phyloP scores from a whole-genome alignment of 83 land plant species.

The Isoetes engelmannii region DNA sequence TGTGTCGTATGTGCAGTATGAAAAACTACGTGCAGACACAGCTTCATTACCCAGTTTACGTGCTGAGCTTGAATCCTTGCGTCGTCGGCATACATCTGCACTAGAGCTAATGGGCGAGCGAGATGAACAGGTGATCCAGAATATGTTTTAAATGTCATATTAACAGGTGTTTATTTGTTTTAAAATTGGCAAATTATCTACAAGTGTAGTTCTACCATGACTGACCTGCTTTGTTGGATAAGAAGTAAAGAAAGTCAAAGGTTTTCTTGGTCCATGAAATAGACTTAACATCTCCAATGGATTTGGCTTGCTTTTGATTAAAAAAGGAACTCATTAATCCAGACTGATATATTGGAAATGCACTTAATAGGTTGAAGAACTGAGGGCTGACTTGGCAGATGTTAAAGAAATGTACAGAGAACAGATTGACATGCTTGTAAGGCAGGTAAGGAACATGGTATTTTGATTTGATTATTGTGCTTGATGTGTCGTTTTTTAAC shows the following conservation, averaged over 20 bases:
- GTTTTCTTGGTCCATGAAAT: too few relatives aligned
- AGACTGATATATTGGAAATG: not conserved
- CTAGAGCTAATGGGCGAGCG: conserved; percentile 98
- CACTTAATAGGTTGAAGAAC: conserved; percentile 66
- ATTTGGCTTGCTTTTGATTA: too few relatives aligned
- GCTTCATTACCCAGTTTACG: conserved; percentile 58
- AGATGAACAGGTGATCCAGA: conserved; percentile 68
- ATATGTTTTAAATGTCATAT: too few relatives aligned
- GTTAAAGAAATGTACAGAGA: conserved; percentile 95
- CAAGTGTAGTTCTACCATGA: too few relatives aligned
- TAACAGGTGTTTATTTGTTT: too few relatives aligned
- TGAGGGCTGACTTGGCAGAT: conserved; percentile 73
- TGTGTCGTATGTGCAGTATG: conserved; percentile 48
- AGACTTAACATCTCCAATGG: too few relatives aligned
- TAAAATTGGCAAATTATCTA: too few relatives aligned
- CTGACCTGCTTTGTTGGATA: too few relatives aligned
- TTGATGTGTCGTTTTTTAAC: too few relatives aligned
- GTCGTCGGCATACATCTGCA: conserved; percentile 81
- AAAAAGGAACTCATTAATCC: too few relatives aligned
- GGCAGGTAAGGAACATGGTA: conserved; percentile 40
- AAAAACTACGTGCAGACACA: conserved; percentile 57
- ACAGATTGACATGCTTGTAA: conserved; percentile 85
- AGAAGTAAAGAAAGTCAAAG: too few relatives aligned
- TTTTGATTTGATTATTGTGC: too few relatives aligned
- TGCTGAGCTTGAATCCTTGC: conserved; percentile 86